phyloP scores from a whole-genome alignment of 345 rosid genomes.

The Erodium maritimum region DNA sequence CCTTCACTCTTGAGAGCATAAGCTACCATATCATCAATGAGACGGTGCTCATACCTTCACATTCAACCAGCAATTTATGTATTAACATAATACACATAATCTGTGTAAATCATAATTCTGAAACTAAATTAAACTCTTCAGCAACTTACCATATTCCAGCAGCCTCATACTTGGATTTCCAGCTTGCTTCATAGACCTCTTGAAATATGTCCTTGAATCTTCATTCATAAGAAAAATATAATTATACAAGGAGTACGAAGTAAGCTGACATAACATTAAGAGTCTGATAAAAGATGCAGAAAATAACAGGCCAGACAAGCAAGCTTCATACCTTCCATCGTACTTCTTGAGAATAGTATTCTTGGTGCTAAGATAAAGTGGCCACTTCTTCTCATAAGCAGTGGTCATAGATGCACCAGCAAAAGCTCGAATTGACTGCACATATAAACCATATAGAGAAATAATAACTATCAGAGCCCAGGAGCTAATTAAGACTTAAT shows the following conservation, averaged over 20 bases:
- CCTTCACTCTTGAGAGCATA: slow-evolving; percentile 96
- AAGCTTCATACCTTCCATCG: slow-evolving; percentile 73
- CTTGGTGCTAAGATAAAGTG: slow-evolving; percentile 96
- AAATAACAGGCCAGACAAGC: no score
- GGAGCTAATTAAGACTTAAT: no score
- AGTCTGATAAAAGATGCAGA: no score
- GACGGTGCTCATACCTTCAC: slow-evolving; percentile 96
- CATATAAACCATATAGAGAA: neutral
- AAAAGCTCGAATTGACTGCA: slow-evolving; percentile 81
- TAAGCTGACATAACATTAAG: no score
- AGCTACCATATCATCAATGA: slow-evolving; percentile 99
- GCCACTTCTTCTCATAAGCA: slow-evolving; percentile 93
- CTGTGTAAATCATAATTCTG: no score
- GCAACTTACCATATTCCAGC: slow-evolving; percentile 80
- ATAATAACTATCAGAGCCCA: no score
- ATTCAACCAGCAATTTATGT: slow-evolving; percentile 8
- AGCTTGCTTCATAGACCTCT: slow-evolving; percentile 83
- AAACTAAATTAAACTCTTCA: neutral
- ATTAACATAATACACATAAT: no score
- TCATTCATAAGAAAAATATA: slow-evolving; percentile 14
- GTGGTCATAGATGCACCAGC: slow-evolving; percentile 93
- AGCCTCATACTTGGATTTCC: slow-evolving; percentile 91
- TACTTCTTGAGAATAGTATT: slow-evolving; percentile 97
- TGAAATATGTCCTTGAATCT: slow-evolving; percentile 98
- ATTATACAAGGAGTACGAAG: neutral